These are phyloP conservation scores for Xylariaceae sp. DNA, from an alignment of 2,329 filamentous ascomycete species.

Conservation along the genomic window DNA sequence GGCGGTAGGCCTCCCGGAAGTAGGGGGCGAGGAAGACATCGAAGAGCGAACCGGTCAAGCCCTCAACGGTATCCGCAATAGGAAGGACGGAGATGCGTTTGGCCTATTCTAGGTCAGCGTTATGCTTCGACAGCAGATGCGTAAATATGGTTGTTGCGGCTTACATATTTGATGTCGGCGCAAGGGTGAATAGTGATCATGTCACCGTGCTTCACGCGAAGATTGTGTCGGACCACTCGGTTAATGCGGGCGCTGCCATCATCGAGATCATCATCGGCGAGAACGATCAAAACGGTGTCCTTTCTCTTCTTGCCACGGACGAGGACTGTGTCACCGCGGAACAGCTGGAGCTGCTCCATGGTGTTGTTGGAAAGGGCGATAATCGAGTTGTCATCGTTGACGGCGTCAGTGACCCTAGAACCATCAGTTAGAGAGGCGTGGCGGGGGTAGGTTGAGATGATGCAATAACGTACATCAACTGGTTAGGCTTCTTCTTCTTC, in stretches of 20 bases:
- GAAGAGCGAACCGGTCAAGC: slow-evolving; percentile 94
- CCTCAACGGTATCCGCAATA: slow-evolving; percentile 96
- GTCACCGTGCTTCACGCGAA: slow-evolving; percentile 97
- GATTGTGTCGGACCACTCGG: slow-evolving; percentile 95
- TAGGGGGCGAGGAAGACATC: slow-evolving; percentile 99
- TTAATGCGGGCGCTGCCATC: slow-evolving; percentile 97
- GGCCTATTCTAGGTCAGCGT: slow-evolving; percentile 52
- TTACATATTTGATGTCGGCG: slow-evolving; percentile 99
- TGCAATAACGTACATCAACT: slow-evolving; percentile 65
- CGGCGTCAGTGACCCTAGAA: slow-evolving; percentile 88
- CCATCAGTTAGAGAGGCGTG: slow-evolving; percentile 14
- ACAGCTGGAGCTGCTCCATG: slow-evolving; percentile 96
- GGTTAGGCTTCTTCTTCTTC: slow-evolving; percentile 99
- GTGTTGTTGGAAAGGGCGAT: slow-evolving; percentile 97
- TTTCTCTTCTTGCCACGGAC: slow-evolving; percentile 99
- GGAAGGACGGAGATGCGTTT: slow-evolving; percentile 98
- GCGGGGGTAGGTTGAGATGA: neutral
- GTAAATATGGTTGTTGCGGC: slow-evolving; percentile 35
- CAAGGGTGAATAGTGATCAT: slow-evolving; percentile 96
- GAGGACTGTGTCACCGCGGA: slow-evolving; percentile 95
- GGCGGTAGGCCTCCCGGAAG: slow-evolving; percentile 98
- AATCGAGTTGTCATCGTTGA: slow-evolving; percentile 99
- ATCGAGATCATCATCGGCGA: slow-evolving; percentile 96
- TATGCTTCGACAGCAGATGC: neutral
- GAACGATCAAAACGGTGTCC: slow-evolving; percentile 95